Conservation (phyloP, 2,329 filamentous ascomycete species). For the Diaporthe sp. region DNA sequence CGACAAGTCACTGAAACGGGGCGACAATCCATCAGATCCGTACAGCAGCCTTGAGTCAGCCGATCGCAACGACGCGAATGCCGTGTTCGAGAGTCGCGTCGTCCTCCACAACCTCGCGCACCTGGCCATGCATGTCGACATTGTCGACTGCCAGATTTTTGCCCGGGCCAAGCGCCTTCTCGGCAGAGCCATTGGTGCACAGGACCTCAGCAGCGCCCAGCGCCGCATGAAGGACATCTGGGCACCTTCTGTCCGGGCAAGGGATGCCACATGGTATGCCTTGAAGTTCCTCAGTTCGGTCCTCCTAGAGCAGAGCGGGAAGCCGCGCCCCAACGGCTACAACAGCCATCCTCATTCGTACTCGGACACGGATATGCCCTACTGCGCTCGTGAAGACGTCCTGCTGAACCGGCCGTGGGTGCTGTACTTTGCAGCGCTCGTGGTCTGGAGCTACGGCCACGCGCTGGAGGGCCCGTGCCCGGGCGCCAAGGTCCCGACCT, state of each 20-base stretch:
- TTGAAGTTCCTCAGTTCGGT: slow-evolving; percentile 90
- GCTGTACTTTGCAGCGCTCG: slow-evolving; percentile 89
- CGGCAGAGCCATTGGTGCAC: slow-evolving; percentile 83
- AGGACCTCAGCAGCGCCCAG: slow-evolving; percentile 83
- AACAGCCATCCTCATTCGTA: slow-evolving; percentile 36
- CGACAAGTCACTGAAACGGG: slow-evolving; percentile 79
- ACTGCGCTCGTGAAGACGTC: slow-evolving; percentile 88
- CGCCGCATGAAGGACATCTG: slow-evolving; percentile 88
- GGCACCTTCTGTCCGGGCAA: slow-evolving; percentile 88
- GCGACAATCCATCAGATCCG: slow-evolving; percentile 62
- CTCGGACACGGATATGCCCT: slow-evolving; percentile 57
- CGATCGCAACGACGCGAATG: slow-evolving; percentile 71
- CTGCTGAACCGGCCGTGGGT: slow-evolving; percentile 95
- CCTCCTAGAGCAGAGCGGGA: slow-evolving; percentile 65
- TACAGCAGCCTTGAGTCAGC: slow-evolving; percentile 61
- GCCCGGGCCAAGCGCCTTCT: slow-evolving; percentile 87
- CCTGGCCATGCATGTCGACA: slow-evolving; percentile 97
- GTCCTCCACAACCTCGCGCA: slow-evolving; percentile 94
- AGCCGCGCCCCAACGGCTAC: slow-evolving; percentile 50
- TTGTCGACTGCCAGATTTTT: slow-evolving; percentile 97
- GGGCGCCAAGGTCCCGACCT: slow-evolving; percentile 61
- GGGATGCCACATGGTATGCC: slow-evolving; percentile 93
- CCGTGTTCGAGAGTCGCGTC: slow-evolving; percentile 86
- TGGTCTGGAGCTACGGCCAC: slow-evolving; percentile 96
- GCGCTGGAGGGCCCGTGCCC: slow-evolving; percentile 84